These are phyloP conservation scores for Oryza nivara DNA, from an alignment of 176 grass and related monocot genomes.

Conservation along the genomic window DNA sequence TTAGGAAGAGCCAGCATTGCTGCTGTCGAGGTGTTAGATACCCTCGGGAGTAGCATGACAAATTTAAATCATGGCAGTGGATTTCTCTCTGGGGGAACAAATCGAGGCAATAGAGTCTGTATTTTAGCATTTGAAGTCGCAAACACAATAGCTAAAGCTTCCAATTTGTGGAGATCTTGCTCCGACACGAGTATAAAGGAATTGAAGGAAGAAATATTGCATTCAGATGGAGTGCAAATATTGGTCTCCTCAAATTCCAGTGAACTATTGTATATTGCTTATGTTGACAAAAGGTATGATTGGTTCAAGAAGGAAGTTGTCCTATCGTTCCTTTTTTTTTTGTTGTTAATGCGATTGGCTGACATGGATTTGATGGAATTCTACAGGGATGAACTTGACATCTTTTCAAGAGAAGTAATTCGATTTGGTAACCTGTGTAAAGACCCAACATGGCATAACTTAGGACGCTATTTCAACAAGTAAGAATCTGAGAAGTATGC, in stretches of 20 bases:
- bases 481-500: conserved; percentile 58
- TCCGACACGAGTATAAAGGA: conserved; percentile 77
- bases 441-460: conserved; percentile 93
- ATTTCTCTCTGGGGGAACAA: conserved; percentile 66
- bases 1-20: conserved; percentile 81
- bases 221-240: conserved; percentile 76
- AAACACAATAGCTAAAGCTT: conserved; percentile 88
- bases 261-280: conserved; percentile 75
- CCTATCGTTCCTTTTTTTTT: not conserved
- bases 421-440: conserved; percentile 91
- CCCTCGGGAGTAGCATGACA: conserved; percentile 87
- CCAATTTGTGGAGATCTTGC: conserved; percentile 72
- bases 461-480: conserved; percentile 91
- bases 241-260: conserved; percentile 65
- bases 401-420: conserved; percentile 92
- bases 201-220: conserved; percentile 80
- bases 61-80: conserved; percentile 83
- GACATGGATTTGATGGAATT: conserved; percentile 29
- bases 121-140: conserved; percentile 98
- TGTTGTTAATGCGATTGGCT: conserved; percentile 12
- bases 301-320: conserved; percentile 4
- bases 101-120: conserved; percentile 64
- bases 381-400: conserved; percentile 84
- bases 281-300: conserved; percentile 84
- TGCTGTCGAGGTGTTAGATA: conserved; percentile 83